Evolutionary conservation across 2,329 filamentous ascomycete genomes (phyloP).

Genomic region (Xylariales sp.): DNA sequence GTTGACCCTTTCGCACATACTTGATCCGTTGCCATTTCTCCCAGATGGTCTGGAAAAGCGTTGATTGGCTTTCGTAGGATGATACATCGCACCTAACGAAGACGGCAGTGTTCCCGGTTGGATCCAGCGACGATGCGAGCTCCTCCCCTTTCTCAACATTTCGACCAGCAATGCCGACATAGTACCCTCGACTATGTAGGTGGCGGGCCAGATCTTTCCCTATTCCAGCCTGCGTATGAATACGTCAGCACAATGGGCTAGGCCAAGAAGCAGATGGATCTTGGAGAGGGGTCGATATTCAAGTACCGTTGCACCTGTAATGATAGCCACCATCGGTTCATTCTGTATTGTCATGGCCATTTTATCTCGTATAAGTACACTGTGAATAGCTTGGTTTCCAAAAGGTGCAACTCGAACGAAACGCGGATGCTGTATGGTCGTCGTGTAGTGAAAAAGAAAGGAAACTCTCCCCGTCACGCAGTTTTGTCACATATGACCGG

Average conservation of each 20-base stretch:
- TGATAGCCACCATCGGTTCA: background rate
- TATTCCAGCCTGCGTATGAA: slow-evolving; percentile 1
- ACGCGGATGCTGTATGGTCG: too few relatives aligned
- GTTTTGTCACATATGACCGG: too few relatives aligned
- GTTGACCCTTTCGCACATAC: too few relatives aligned
- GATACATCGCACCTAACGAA: slow-evolving; percentile 11
- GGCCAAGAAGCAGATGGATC: too few relatives aligned
- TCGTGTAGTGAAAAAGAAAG: too few relatives aligned
- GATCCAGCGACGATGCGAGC: background rate
- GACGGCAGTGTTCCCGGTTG: slow-evolving; percentile 7
- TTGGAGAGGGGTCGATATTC: too few relatives aligned
- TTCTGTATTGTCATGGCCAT: too few relatives aligned
- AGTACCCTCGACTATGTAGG: slow-evolving; percentile 7
- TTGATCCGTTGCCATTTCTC: slow-evolving; percentile 10
- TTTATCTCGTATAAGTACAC: too few relatives aligned
- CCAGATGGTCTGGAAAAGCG: slow-evolving; percentile 11
- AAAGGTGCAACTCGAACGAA: too few relatives aligned
- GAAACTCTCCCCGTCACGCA: too few relatives aligned
- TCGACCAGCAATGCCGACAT: slow-evolving; percentile 4
- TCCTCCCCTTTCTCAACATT: background rate
- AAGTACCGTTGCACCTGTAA: background rate
- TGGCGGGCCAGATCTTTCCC: slow-evolving; percentile 4
- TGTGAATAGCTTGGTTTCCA: too few relatives aligned
- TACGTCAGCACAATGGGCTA: background rate
- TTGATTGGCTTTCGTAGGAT: slow-evolving; percentile 9